These are phyloP conservation scores for Aspergillus ochraceoroseus DNA, from an alignment of 2,329 filamentous ascomycete species.

Conservation along the genomic window DNA sequence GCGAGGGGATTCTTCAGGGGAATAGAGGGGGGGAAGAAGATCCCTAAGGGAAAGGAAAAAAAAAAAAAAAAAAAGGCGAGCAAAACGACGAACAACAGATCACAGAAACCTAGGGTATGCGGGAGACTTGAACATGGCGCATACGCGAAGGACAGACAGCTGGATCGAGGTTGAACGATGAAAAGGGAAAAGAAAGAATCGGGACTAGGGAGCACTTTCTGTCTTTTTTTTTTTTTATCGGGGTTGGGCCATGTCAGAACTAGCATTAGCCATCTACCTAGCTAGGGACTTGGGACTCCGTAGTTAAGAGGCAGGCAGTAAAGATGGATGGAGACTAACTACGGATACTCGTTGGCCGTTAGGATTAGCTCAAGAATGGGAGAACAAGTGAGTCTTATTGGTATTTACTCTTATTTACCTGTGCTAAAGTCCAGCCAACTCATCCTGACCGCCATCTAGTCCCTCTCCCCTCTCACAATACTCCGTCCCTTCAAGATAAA, in stretches of 20 bases:
- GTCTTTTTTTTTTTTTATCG: conserved; percentile 15
- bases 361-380: too few species aligned
- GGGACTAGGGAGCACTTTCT: conserved; percentile 10
- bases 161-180: conserved; percentile 20
- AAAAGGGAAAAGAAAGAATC: conserved; percentile 15
- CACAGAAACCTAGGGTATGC: conserved; percentile 31
- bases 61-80: conserved; percentile 8
- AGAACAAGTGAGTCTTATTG: too few species aligned
- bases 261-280: too few species aligned
- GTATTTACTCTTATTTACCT: too few species aligned
- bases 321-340: not conserved
- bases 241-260: conserved; percentile 21
- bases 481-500: too few species aligned
- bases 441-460: not conserved
- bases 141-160: conserved; percentile 25
- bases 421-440: not conserved
- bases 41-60: conserved; percentile 20
- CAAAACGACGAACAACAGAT: conserved; percentile 20
- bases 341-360: too few species aligned
- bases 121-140: conserved; percentile 34
- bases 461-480: not conserved
- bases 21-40: conserved; percentile 10
- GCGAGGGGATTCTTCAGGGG: conserved; percentile 20
- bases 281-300: too few species aligned
- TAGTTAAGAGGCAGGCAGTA: too few species aligned